Conservation (phyloP, 2,329 filamentous ascomycete genomes). For the Madurella fahalii region DNA sequence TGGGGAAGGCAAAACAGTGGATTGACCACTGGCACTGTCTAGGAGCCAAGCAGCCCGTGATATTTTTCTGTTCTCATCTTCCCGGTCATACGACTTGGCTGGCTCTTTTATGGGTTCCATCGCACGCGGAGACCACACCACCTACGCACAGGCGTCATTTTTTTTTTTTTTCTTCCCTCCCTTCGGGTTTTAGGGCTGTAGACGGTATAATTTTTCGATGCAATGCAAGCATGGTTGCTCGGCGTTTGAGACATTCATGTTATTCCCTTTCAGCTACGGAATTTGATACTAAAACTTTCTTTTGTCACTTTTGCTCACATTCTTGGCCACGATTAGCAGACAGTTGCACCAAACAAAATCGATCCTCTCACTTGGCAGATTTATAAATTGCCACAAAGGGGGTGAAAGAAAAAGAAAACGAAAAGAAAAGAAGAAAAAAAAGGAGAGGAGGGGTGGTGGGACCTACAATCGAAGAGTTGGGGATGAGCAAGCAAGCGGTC, state of each 20-base stretch:
- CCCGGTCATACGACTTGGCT: background rate
- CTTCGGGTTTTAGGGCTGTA: background rate
- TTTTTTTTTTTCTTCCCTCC: background rate
- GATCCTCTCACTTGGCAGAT: no score
- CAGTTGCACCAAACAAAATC: background rate
- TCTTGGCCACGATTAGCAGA: background rate
- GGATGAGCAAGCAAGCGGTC: no score
- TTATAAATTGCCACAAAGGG: no score
- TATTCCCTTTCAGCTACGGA: background rate
- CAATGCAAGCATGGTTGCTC: constrained; percentile 14
- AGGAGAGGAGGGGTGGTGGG: no score
- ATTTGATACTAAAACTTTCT: background rate
- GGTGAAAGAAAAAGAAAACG: no score
- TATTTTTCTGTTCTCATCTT: background rate
- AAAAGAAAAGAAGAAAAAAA: no score
- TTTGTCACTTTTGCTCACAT: background rate
- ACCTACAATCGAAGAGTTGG: no score
- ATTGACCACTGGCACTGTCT: constrained; percentile 45
- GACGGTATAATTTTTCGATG: background rate
- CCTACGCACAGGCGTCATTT: background rate
- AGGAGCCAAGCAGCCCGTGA: constrained; percentile 8
- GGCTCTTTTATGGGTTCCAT: background rate
- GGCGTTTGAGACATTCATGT: constrained; percentile 14
- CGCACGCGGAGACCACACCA: no score
- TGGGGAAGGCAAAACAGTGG: constrained; percentile 49